Percentiles rank a stretch among this genome's conserved stretches.
phyloP scores from a whole-genome alignment of 768 basidiomycete species.

The Russula sp. region DNA sequence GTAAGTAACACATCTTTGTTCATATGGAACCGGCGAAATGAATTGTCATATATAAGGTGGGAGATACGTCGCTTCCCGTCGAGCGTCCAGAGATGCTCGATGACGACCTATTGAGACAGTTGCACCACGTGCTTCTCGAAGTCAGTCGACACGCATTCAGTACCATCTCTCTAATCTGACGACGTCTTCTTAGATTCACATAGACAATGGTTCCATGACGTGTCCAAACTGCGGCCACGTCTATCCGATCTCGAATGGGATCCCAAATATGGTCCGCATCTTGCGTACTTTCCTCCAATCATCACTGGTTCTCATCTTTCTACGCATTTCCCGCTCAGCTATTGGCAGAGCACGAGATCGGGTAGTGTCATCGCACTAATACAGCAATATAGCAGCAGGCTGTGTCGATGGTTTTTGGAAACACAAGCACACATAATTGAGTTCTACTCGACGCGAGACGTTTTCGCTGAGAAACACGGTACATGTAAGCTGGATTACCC shows the following conservation, averaged over 20 bases:
- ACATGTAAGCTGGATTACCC: too few species aligned
- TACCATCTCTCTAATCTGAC: neutral
- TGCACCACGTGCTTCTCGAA: constrained; percentile 94
- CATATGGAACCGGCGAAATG: neutral
- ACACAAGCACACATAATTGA: too few species aligned
- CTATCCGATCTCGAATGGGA: constrained; percentile 89
- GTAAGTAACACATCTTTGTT: constrained; percentile 39
- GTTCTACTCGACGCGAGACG: too few species aligned
- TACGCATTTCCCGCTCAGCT: constrained; percentile 53
- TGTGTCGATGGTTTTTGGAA: too few species aligned
- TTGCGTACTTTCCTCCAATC: neutral
- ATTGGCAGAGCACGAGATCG: constrained; percentile 88
- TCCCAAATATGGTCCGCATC: constrained; percentile 87
- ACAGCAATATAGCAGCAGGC: too few species aligned
- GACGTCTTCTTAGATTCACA: constrained; percentile 64
- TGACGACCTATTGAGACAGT: constrained; percentile 73
- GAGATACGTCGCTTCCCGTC: constrained; percentile 69
- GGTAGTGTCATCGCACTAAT: constrained; percentile 35
- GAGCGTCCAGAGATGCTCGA: constrained; percentile 75
- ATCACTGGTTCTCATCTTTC: too few species aligned
- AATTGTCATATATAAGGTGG: constrained; percentile 54
- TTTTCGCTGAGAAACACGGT: too few species aligned
- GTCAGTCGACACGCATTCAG: constrained; percentile 42
- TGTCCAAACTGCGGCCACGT: constrained; percentile 90
- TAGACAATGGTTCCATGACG: constrained; percentile 90